These are phyloP conservation scores for Somion occarium DNA, from an alignment of 1,284 basidiomycete species.

Conservation along the genomic window DNA sequence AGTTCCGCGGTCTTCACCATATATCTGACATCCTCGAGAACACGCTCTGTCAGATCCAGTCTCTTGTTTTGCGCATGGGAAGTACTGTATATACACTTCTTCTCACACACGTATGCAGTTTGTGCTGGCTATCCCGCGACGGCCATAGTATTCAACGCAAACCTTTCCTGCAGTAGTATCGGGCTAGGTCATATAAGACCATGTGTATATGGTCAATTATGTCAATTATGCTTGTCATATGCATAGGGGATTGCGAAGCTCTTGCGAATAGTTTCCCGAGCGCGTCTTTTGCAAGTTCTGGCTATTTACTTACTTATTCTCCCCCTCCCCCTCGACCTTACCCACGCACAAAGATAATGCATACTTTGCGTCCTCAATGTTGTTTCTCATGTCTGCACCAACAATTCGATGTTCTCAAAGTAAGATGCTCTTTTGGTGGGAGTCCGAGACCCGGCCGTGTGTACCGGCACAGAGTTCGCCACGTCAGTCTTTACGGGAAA, in stretches of 20 bases:
- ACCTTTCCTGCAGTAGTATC: too few species aligned
- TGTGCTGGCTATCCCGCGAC: too few species aligned
- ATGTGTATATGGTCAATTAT: too few species aligned
- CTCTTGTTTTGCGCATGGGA: not conserved
- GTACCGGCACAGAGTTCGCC: slow-evolving; percentile 11
- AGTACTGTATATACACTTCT: too few species aligned
- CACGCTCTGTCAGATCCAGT: not conserved
- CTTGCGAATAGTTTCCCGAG: not conserved
- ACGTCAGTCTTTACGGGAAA: slow-evolving; percentile 16
- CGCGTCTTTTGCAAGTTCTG: not conserved
- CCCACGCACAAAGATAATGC: not conserved
- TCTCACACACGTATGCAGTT: not conserved
- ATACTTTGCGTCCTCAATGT: not conserved
- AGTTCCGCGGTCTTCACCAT: too few species aligned
- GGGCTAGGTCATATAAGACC: too few species aligned
- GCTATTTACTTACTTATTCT: not conserved
- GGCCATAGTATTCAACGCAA: too few species aligned
- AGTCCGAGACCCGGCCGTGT: slow-evolving; percentile 8
- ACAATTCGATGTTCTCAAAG: not conserved
- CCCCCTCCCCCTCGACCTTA: not conserved
- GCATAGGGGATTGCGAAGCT: not conserved
- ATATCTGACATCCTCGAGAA: not conserved
- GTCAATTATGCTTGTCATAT: not conserved
- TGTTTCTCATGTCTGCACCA: not conserved
- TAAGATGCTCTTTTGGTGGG: not conserved